These are phyloP conservation scores for Exidia glandulosa DNA, from an alignment of 768 basidiomycete genomes.

Conservation along the genomic window DNA sequence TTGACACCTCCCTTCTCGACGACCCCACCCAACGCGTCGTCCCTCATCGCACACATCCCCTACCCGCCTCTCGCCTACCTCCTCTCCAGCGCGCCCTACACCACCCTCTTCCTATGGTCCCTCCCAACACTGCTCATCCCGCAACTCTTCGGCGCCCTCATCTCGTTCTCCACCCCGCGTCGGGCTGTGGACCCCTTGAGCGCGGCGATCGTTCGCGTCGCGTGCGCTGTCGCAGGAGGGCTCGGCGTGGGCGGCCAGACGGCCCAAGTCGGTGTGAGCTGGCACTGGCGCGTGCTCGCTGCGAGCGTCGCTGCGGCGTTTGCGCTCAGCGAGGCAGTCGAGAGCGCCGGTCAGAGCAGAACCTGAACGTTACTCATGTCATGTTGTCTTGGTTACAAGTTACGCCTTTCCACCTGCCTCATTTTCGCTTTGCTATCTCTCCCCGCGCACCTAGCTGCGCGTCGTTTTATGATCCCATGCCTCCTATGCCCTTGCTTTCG, in stretches of 20 bases:
- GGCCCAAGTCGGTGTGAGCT: too few relatives aligned
- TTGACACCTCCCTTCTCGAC: neutral
- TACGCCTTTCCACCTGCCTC: too few relatives aligned
- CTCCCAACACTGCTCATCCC: conserved; percentile 54
- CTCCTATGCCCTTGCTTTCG: too few relatives aligned
- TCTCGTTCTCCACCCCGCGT: conserved; percentile 46
- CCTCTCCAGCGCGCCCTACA: conserved; percentile 38
- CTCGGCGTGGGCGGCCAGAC: conserved; percentile 41
- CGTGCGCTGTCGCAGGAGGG: conserved; percentile 18
- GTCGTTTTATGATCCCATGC: too few relatives aligned
- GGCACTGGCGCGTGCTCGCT: conserved; percentile 46
- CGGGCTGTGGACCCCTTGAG: conserved; percentile 48
- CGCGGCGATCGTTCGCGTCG: conserved; percentile 52
- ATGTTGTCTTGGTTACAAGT: too few relatives aligned
- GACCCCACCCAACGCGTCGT: neutral
- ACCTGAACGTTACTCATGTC: too few relatives aligned
- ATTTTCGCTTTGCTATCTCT: too few relatives aligned
- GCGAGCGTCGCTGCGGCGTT: conserved; percentile 50
- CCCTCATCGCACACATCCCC: conserved; percentile 18
- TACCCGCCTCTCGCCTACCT: conserved; percentile 41
- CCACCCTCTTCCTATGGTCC: conserved; percentile 48
- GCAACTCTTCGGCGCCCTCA: conserved; percentile 40
- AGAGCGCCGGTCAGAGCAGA: conserved; percentile 18
- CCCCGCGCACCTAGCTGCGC: too few relatives aligned
- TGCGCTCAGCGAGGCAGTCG: conserved; percentile 57